These are phyloP conservation scores for Apophysomyces ossiformis DNA, from an alignment of 371 early-diverging fungal species.

Conservation along the genomic window DNA sequence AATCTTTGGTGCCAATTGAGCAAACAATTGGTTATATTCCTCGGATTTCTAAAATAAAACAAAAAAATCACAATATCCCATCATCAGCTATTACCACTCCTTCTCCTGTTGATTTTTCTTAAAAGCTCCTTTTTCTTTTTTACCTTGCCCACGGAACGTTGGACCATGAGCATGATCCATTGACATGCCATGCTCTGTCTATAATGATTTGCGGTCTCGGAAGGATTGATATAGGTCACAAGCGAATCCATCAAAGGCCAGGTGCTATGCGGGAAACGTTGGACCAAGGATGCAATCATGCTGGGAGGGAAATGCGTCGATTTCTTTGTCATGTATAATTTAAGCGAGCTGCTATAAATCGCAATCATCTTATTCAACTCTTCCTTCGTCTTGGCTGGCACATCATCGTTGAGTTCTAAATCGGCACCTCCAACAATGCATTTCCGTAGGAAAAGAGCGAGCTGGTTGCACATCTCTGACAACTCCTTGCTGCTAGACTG, in stretches of 20 bases:
- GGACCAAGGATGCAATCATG: conserved; percentile 66
- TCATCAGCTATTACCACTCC: conserved; percentile 28
- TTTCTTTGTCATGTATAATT: conserved; percentile 72
- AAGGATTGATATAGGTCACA: conserved; percentile 55
- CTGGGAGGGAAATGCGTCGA: conserved; percentile 67
- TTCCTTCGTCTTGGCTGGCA: conserved; percentile 37
- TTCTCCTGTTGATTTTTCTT: background rate
- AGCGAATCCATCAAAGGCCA: conserved; percentile 63
- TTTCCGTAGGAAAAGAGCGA: conserved; percentile 59
- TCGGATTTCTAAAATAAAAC: conserved; percentile 35
- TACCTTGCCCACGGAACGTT: conserved; percentile 53
- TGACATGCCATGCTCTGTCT: conserved; percentile 68
- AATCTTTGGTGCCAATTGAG: conserved; percentile 30
- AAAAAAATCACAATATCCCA: conserved; percentile 29
- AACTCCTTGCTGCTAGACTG: conserved; percentile 52
- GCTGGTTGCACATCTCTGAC: conserved; percentile 50
- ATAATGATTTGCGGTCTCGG: conserved; percentile 65
- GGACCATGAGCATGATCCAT: conserved; percentile 48
- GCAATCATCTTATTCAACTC: conserved; percentile 34
- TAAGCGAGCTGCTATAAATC: conserved; percentile 58
- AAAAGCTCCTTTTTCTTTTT: conserved; percentile 14
- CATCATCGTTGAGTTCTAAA: conserved; percentile 38
- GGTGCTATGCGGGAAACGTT: conserved; percentile 66
- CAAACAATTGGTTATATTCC: conserved; percentile 39
- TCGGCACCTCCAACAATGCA: conserved; percentile 61